Base-by-base conservation (phyloP, 495 filamentous ascomycete genomes). In the Viridothelium virens region DNA sequence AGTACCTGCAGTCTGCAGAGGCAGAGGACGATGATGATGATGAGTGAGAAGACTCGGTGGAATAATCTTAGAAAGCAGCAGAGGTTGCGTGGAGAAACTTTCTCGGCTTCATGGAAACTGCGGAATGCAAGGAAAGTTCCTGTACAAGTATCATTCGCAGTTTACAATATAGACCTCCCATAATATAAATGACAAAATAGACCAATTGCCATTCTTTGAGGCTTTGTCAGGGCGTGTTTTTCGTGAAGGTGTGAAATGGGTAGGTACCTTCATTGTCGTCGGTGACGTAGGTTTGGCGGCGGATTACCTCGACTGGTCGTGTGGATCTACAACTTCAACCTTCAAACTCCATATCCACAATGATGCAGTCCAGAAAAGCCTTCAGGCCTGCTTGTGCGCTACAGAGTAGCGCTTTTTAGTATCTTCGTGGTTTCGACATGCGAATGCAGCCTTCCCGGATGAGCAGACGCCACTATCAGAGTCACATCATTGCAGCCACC, bases 1-100 rank as follows among this genome's bases (percentile, higher is more conserved):
- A 84, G 74, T 99, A 97, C 77, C 77, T 92, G 70, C 75, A 88
- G 73, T 81, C 84, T 71, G 73, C 72, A 10, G 81, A 81, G 67
- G 18, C 53, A 33, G 87, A 91, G 70, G 83, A 85, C 65, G 81
- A 71, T 50, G 68, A 70, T 7, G 72, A 72, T 39, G 63, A 64
- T 34, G 64, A 53, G 25, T 25, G 25, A 25, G 25, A 25, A 25
- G 25, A 25, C 25, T 25, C 25, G 25, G 25, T 25, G 25, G 25
- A 25, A 25, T 25, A 25, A 25, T 25, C 3, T 25, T 41, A 4
- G 33, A 9, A 63, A 9, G 25, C 61, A 18, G 25, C 25, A 25
- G 25, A 25, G 25, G 25, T 25, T 25, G 25, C 25, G 25, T 25
- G 25, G 25, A 25, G 25, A 25, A 25, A 25, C 25, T 25, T 25